Evolutionary conservation across 495 filamentous ascomycete genomes (phyloP), one percentile per base, ranked within the genome.

Genomic region (Platismatia glauca): DNA sequence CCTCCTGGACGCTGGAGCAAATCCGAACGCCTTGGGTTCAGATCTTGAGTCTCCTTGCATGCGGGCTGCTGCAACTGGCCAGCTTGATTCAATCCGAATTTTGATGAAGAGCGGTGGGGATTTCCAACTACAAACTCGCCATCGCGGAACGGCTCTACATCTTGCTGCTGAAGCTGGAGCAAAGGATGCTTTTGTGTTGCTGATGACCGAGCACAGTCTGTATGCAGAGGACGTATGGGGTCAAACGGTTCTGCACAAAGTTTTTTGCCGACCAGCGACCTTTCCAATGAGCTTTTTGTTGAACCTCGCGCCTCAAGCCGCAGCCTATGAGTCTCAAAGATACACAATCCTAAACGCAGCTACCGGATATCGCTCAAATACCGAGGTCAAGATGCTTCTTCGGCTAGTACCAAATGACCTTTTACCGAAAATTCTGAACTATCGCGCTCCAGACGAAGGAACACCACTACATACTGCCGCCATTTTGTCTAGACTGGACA

Each of bases 391-490:
- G 41, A 48, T 15, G 22, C 27, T 67, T 0, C 53, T 67, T 7
- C 38, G 43, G 37, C 50, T 52, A 18, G 11, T 64, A 15, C 55
- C 62, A n/a, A 39, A 8, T 29, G 27, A 20, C 15, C 34, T 55
- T 12, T 20, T 56, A n/a, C 56, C 41, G 1, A 22, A n/a, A 12
- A 27, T 64, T 9, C 24, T 64, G 37, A 33, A 15, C 20, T 39
- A 56, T 31, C 56, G 41, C 24, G 27, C 35, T 16, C 18, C 12
- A 35, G 0, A 2, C 2, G 12, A 16, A 18, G 31, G 34, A 13
- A 64, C 61, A 9, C 61, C 65, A 27, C 57, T 67, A 7, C 39
- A 67, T 62, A 35, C 38, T 7, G 66, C 63, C 15, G 18, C 55
- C 24, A 12, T 13, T 0, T 24, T 24, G 20, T 4, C 12, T 8